Conservation (phyloP, 306 rosid genomes). For the Sophora flavescens region DNA sequence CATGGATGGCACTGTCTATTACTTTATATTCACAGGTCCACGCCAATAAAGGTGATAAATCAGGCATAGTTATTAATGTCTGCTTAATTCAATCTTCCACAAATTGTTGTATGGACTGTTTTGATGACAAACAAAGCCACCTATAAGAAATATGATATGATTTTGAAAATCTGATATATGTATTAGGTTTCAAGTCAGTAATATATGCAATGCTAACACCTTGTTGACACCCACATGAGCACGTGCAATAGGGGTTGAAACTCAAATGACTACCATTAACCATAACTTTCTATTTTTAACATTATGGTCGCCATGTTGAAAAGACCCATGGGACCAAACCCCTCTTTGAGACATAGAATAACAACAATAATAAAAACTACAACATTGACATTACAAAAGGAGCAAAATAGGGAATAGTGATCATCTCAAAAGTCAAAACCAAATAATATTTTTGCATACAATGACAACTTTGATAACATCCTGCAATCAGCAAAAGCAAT, state of each 20-base stretch:
- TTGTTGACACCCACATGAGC: not conserved
- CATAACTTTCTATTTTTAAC: not conserved
- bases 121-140: not conserved
- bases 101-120: not conserved
- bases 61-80: not conserved
- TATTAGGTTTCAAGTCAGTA: not conserved
- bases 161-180: slow-evolving; percentile 14
- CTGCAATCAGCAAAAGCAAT: not conserved
- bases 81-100: not conserved
- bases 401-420: not conserved
- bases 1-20: not conserved
- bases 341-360: not conserved
- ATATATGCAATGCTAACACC: not conserved
- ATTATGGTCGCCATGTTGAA: not conserved
- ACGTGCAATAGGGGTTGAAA: not conserved
- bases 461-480: not conserved
- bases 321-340: not conserved
- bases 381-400: not conserved
- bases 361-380: no score
- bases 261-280: not conserved
- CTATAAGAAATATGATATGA: slow-evolving; percentile 6
- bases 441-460: not conserved
- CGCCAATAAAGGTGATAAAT: slow-evolving; percentile 1
- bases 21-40: slow-evolving; percentile 8
- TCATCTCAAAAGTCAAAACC: not conserved